A percentile compares a stretch with the other conserved stretches of the same genome.
Evolutionary conservation across 169 alveolate genomes (phyloP).

Genomic region (Plasmodium gallinaceum): DNA sequence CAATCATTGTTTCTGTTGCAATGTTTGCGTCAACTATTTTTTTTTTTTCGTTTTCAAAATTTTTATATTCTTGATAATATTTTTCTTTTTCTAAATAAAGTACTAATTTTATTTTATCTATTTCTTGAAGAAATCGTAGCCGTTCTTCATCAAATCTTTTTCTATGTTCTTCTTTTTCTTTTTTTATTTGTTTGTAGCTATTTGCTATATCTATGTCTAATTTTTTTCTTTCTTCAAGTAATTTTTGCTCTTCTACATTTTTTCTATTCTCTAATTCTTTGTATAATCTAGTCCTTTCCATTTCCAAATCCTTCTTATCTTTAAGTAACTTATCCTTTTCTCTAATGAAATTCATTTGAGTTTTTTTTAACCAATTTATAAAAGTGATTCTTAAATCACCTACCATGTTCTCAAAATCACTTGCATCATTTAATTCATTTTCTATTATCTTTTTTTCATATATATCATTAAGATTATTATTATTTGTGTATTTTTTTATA

Average conservation of each 20-base stretch:
- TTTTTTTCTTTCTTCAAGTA: conserved; percentile 87
- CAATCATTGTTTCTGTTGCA: conserved; percentile 91
- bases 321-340: conserved; percentile 78
- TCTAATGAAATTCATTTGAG: conserved; percentile 83
- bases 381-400: conserved; percentile 89
- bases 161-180: conserved; percentile 90
- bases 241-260: conserved; percentile 42
- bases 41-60: conserved; percentile 85
- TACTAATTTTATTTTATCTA: conserved; percentile 83
- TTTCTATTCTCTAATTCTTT: conserved; percentile 77
- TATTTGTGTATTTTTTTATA: conserved; percentile 25
- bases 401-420: conserved; percentile 90
- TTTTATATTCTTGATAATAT: conserved; percentile 80
- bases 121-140: conserved; percentile 85
- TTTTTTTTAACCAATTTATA: conserved; percentile 89
- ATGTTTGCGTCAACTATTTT: conserved; percentile 85
- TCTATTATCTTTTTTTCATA: conserved; percentile 75
- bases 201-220: conserved; percentile 86
- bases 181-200: conserved; percentile 87
- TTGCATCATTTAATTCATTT: conserved; percentile 77
- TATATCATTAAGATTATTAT: conserved; percentile 57
- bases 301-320: conserved; percentile 81
- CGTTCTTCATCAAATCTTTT: conserved; percentile 88
- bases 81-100: conserved; percentile 86
- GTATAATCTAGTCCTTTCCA: conserved; percentile 78